Evolutionary conservation across 805 yeast genomes (phyloP), one percentile per base, ranked within the genome.

Genomic region (Yarrowia divulgata): DNA sequence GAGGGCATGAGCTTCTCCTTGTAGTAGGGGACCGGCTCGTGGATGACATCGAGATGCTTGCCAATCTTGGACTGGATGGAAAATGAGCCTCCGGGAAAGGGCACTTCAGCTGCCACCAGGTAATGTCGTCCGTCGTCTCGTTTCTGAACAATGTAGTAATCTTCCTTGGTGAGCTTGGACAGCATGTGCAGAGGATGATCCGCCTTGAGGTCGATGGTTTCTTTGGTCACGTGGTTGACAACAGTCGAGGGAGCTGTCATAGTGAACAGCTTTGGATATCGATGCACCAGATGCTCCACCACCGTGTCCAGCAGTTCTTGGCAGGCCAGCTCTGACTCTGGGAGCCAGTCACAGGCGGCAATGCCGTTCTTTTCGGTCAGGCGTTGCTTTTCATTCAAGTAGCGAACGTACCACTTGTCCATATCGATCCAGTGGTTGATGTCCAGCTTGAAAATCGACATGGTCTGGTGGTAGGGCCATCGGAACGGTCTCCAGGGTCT

Each of bases 401-500:
- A 89, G 71, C 86, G 88, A 76, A 86, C 81, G 74, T 88, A 89
- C 77, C 87, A 89, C 76, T 88, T 88, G 76, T 89, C 93, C 92
- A 89, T 89, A 74, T 89, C 92, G 72, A 89, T 78, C 93, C 93
- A 89, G 78, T 89, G 90, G 76, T 88, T 88, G 45, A 87, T 81
- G 74, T 88, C 90, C n/a, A 89, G 81, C 75, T 86, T 87, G 80
- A 83, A 88, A 62, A 89, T 88, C 16, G 89, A 84, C 93, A 89
- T 89, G 1, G 92, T 89, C 77, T 89, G 93, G 77, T 88, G 91
- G 74, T 89, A 89, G 37, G 93, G 93, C 88, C 90, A 87, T 74
- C 93, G 81, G 79, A 89, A 89, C 9, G 92, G 92, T 78, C 93
- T 81, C 93, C 93, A 89, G 13, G 93, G 92, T 75, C 93, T 81